Conservation (phyloP, 257 asterid genomes). For the Plantago ovata region DNA sequence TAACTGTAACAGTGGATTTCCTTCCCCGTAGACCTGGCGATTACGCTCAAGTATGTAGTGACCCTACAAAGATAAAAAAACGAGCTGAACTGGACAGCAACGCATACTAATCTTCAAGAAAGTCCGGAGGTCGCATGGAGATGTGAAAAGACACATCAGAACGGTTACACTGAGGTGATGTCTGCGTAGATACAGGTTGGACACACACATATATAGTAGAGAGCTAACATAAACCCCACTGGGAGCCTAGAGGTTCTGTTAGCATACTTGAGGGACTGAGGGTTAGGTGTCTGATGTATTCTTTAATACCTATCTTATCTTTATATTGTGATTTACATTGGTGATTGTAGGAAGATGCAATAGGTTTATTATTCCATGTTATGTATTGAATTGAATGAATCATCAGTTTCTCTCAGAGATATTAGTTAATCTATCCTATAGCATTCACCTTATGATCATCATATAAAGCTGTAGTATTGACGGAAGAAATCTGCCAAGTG, state of each 20-base stretch:
- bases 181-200: conserved; percentile 34
- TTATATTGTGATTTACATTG: not conserved
- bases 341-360: not conserved
- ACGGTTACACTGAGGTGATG: conserved; percentile 57
- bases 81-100: conserved; percentile 88
- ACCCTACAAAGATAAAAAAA: conserved; percentile 65
- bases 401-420: not conserved
- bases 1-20: conserved; percentile 65
- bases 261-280: not conserved
- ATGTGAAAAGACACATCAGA: conserved; percentile 81
- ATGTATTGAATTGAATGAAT: not conserved
- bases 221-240: conserved; percentile 30
- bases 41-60: conserved; percentile 88
- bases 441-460: not conserved
- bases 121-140: conserved; percentile 86
- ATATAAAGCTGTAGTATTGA: too few relatives aligned
- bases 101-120: conserved; percentile 56
- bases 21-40: conserved; percentile 94
- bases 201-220: conserved; percentile 22
- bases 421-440: not conserved
- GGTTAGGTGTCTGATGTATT: not conserved
- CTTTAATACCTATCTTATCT: not conserved
- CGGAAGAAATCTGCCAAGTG: too few relatives aligned
- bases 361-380: not conserved
- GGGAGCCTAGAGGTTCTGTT: conserved; percentile 12